Percentiles rank a stretch among this genome's conserved stretches.
Evolutionary conservation across 345 rosid genomes (phyloP).

Genomic region (Rhodamnia argentea): DNA sequence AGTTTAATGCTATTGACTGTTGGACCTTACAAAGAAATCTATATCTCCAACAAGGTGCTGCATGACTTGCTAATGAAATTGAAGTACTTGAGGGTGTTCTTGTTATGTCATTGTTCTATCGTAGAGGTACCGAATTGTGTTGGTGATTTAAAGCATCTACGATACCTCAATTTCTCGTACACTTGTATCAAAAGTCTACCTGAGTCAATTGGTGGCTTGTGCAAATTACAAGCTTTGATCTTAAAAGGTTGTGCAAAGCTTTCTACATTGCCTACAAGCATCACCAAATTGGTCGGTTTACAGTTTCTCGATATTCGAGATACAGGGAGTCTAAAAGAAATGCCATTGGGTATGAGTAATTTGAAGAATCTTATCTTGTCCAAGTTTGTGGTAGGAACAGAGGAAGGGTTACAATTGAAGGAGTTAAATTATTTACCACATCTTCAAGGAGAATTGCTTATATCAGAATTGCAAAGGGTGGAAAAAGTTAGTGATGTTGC

Average conservation of each 20-base stretch:
- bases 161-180: neutral
- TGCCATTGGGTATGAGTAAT: neutral
- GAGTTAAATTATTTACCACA: neutral
- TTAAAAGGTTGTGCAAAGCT: neutral
- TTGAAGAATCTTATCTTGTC: neutral
- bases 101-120: neutral
- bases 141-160: neutral
- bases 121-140: neutral
- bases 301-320: neutral
- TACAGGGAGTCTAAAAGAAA: neutral
- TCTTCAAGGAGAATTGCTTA: neutral
- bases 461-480: neutral
- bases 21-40: fast-evolving
- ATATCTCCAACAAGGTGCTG: neutral
- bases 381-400: neutral
- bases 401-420: neutral
- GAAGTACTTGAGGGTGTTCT: neutral
- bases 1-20: neutral
- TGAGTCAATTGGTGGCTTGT: neutral
- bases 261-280: neutral
- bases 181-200: neutral
- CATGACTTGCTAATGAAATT: neutral
- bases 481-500: neutral
- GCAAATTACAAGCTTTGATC: neutral
- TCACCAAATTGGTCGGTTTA: neutral